Base-by-base conservation (phyloP, 768 basidiomycete species). In the Auricularia heimuer region DNA sequence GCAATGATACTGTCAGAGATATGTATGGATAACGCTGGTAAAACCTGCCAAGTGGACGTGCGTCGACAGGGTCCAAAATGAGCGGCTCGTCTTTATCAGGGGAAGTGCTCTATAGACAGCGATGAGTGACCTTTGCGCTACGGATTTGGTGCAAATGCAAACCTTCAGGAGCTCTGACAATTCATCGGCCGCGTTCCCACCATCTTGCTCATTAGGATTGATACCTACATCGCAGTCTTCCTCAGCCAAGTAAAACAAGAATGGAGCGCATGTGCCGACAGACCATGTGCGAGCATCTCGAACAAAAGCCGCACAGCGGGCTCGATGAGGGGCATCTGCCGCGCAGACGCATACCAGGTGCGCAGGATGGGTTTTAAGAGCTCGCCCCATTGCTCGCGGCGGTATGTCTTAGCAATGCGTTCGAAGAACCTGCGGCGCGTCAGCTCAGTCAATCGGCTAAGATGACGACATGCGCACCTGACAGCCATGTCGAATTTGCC, bases 401-500 rank as follows among this genome's bases (percentile, higher is more conserved):
- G 84, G 71, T 97, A 98, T 0, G 87, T 89, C 73, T 85, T 89
- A 1, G 90, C 88, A 66, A 98, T 96, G 14, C 94, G 86, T 71
- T 96, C 95, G 73, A 94, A 93, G 76, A 96, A 98, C 60, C 92
- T 95, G 67, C 16, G 4, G 45, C 33, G 29, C 51, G 21, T 39
- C 7, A 34, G 12, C 2, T 3, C 18, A 21, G 21, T 10, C 12
- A 12, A 21, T 63, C 21, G 58, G n/a, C 7, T 37, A 44, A 6
- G 29, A 63, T 21, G 44, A 45, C 11, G 61, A 10, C 29, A 29
- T 29, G 75, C 81, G 56, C 65, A 94, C 92, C 89, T 84, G 71
- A 95, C 83, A 11, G 94, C 94, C 82, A 93, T 83, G 63, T 94
- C 92, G 70, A 87, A 89, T 71, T 94, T 92, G 0, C 85, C 85